phyloP scores from a whole-genome alignment of 1,284 basidiomycete genomes.

The Cryptococcus sp. region DNA sequence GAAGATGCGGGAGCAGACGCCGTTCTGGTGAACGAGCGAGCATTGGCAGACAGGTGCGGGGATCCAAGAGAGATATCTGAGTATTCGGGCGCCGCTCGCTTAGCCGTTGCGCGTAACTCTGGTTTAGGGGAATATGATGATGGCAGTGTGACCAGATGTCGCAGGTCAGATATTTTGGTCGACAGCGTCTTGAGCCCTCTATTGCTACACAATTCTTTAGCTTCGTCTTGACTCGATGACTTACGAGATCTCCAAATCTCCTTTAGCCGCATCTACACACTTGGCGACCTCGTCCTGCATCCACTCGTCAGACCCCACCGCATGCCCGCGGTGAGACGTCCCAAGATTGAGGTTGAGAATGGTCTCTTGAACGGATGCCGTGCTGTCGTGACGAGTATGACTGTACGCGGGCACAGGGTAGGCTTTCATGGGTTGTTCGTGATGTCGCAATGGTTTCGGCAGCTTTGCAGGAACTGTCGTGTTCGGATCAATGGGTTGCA shows the following conservation, averaged over 20 bases:
- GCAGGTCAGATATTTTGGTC: conserved; percentile 45
- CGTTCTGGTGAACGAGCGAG: conserved; percentile 32
- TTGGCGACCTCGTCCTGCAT: conserved; percentile 37
- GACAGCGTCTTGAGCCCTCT: conserved; percentile 34
- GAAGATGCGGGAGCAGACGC: conserved; percentile 39
- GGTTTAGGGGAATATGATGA: conserved; percentile 12
- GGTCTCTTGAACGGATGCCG: conserved; percentile 6
- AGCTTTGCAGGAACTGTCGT: conserved; percentile 14
- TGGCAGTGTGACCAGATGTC: conserved; percentile 44
- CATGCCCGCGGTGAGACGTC: not conserved
- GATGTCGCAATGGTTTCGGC: conserved; percentile 22
- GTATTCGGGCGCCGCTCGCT: conserved; percentile 8
- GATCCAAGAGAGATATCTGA: conserved; percentile 14
- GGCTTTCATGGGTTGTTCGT: conserved; percentile 20
- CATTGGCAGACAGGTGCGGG: conserved; percentile 23
- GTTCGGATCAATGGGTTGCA: conserved; percentile 27
- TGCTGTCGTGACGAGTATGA: conserved; percentile 20
- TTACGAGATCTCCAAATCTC: conserved; percentile 35
- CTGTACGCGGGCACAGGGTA: conserved; percentile 29
- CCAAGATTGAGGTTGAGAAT: conserved; percentile 6
- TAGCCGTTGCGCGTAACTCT: conserved; percentile 5
- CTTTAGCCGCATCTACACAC: conserved; percentile 40
- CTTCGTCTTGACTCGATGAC: conserved; percentile 11
- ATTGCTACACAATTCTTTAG: conserved; percentile 16
- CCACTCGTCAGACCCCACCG: conserved; percentile 46